A percentile compares a stretch with the other conserved stretches of the same genome.
These are phyloP conservation scores for Geosmithia flava DNA, from an alignment of 2,329 filamentous ascomycete genomes.

Conservation along the genomic window DNA sequence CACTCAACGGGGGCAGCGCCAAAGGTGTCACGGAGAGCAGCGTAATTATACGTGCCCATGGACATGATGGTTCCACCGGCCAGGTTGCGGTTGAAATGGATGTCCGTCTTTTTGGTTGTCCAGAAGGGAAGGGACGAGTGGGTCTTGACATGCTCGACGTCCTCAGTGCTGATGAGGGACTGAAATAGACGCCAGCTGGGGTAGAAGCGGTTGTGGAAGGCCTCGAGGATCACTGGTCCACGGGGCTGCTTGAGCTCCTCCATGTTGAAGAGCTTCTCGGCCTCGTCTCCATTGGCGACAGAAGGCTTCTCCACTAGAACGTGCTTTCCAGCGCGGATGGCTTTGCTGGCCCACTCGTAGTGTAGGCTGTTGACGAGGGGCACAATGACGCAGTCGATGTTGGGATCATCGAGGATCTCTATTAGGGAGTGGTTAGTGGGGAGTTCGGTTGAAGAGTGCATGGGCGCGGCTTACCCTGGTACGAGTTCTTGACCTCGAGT, in stretches of 20 bases:
- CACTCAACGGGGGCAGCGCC: conserved; percentile 24
- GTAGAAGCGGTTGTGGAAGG: conserved; percentile 38
- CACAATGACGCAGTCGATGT: conserved; percentile 34
- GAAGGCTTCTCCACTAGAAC: conserved; percentile 43
- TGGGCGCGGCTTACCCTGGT: conserved; percentile 21
- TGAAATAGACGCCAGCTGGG: conserved; percentile 32
- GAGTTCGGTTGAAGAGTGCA: background rate
- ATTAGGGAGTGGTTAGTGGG: background rate
- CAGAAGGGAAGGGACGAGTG: conserved; percentile 15
- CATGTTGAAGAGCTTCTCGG: conserved; percentile 26
- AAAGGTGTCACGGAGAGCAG: conserved; percentile 24
- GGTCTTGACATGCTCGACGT: conserved; percentile 20
- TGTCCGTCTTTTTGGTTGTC: conserved; percentile 22
- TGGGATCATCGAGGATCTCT: conserved; percentile 16
- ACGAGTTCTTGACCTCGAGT: conserved; percentile 32
- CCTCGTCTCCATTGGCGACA: conserved; percentile 31
- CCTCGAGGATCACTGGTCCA: conserved; percentile 37
- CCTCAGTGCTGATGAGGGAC: conserved; percentile 20
- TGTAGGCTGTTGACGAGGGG: conserved; percentile 28
- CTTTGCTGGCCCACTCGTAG: conserved; percentile 30
- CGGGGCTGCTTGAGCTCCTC: conserved; percentile 16
- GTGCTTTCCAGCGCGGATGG: conserved; percentile 32
- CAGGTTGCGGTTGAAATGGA: conserved; percentile 28
- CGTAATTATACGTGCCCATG: conserved; percentile 25
- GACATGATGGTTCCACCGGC: conserved; percentile 27